Percentiles rank a stretch among this genome's conserved stretches.
Evolutionary conservation across 176 grass and related monocot species (phyloP).

Genomic region (Eleusine indica): DNA sequence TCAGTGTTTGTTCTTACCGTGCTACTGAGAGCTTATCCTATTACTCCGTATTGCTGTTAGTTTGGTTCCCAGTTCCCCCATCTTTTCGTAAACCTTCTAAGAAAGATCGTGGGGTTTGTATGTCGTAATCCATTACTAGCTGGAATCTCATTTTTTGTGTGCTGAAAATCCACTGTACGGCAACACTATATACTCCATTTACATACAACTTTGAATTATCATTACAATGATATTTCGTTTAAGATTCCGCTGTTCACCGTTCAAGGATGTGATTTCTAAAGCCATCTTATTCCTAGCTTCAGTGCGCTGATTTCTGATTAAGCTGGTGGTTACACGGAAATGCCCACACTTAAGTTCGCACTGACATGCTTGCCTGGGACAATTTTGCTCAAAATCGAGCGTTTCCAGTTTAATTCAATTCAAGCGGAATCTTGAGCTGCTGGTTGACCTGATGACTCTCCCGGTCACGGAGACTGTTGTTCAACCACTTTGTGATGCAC

Average conservation of each 20-base stretch:
- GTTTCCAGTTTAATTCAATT: not conserved
- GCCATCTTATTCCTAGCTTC: not conserved
- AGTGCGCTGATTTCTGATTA: constrained; percentile 10
- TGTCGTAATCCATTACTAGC: constrained; percentile 3
- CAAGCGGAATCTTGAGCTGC: not conserved
- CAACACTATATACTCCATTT: constrained; percentile 12
- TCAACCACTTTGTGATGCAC: not conserved
- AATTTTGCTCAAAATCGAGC: not conserved
- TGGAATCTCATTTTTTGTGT: constrained; percentile 16
- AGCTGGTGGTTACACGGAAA: not conserved
- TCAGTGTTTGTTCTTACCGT: constrained; percentile 15
- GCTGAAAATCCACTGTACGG: constrained; percentile 19
- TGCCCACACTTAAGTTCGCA: not conserved
- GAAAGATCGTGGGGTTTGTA: constrained; percentile 59
- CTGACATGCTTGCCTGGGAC: not conserved
- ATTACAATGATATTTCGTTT: not conserved
- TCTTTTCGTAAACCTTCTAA: constrained; percentile 53
- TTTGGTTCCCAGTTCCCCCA: constrained; percentile 44
- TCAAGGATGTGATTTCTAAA: not conserved
- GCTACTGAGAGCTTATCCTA: constrained; percentile 20
- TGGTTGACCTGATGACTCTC: constrained; percentile 12
- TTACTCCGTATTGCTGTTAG: not conserved
- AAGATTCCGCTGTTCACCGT: not conserved
- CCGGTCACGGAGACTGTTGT: not conserved
- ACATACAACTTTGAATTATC: not conserved